These are phyloP conservation scores for Sclerotinia subarctica DNA, from an alignment of 2,329 filamentous ascomycete genomes.

Conservation along the genomic window DNA sequence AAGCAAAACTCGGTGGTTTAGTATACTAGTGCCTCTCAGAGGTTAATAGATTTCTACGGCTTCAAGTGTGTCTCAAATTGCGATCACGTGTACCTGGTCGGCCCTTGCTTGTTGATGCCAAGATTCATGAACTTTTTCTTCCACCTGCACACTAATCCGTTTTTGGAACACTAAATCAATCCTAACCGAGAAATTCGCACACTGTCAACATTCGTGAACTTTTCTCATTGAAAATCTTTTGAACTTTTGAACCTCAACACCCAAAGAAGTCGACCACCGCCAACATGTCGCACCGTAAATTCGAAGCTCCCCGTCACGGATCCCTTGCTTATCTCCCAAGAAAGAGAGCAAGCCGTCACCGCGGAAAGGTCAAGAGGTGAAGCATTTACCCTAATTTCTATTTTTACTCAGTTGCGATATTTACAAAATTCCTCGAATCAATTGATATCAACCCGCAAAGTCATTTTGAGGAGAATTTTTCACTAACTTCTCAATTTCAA, in stretches of 20 bases:
- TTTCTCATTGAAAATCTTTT: slow-evolving; percentile 7
- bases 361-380: slow-evolving; percentile 98
- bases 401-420: slow-evolving; percentile 26
- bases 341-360: slow-evolving; percentile 91
- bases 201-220: slow-evolving; percentile 18
- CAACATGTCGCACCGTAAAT: slow-evolving; percentile 36
- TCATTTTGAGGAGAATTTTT: not conserved
- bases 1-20: not conserved
- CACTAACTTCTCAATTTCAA: slow-evolving; percentile 18
- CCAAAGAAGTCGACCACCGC: slow-evolving; percentile 20
- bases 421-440: not conserved
- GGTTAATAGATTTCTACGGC: not conserved
- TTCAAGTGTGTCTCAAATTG: not conserved
- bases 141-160: not conserved
- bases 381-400: slow-evolving; percentile 39
- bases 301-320: slow-evolving; percentile 82
- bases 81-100: not conserved
- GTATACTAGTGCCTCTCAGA: not conserved
- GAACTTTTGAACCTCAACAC: slow-evolving; percentile 22
- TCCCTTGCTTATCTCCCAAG: slow-evolving; percentile 82
- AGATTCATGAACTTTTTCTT: not conserved
- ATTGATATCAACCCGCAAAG: not conserved
- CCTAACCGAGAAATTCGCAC: slow-evolving; percentile 19
- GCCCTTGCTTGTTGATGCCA: not conserved
- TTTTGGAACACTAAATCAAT: not conserved